A percentile compares a stretch with the other conserved stretches of the same genome.
phyloP scores from a whole-genome alignment of 495 filamentous ascomycete genomes.

The Penicillium bovifimosum region DNA sequence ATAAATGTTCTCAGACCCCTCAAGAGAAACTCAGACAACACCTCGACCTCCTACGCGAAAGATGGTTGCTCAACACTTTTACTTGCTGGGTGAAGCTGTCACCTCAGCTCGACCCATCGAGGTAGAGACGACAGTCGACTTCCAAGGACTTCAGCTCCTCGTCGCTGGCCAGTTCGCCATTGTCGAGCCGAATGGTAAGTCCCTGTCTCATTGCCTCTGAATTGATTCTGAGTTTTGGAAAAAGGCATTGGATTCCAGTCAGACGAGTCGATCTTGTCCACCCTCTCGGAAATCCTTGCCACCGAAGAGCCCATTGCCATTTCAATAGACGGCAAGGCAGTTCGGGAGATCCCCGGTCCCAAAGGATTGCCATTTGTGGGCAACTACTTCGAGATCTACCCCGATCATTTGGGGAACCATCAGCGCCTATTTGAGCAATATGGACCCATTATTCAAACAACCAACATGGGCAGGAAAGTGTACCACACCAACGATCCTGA shows the following conservation, averaged over 20 bases:
- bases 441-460: conserved; percentile 50
- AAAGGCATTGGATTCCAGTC: conserved; percentile 38
- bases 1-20: conserved; percentile 6
- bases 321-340: conserved; percentile 39
- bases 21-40: not conserved
- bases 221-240: not conserved
- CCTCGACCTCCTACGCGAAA: not conserved
- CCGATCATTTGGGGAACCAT: conserved; percentile 55
- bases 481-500: conserved; percentile 50
- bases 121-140: conserved; percentile 26
- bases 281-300: conserved; percentile 26
- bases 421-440: conserved; percentile 49
- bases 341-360: conserved; percentile 42
- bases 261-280: conserved; percentile 20
- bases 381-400: conserved; percentile 50
- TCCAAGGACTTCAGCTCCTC: conserved; percentile 32
- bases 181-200: conserved; percentile 27
- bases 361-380: conserved; percentile 45
- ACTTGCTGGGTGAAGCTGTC: conserved; percentile 38
- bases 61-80: conserved; percentile 38
- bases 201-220: not conserved
- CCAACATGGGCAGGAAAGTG: conserved; percentile 43
- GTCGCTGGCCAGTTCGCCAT: conserved; percentile 42
- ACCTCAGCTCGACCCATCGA: conserved; percentile 34
- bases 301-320: conserved; percentile 31